These are phyloP conservation scores for Globisporangium camurandrum DNA, from an alignment of 352 stramenopile genomes.

Conservation along the genomic window DNA sequence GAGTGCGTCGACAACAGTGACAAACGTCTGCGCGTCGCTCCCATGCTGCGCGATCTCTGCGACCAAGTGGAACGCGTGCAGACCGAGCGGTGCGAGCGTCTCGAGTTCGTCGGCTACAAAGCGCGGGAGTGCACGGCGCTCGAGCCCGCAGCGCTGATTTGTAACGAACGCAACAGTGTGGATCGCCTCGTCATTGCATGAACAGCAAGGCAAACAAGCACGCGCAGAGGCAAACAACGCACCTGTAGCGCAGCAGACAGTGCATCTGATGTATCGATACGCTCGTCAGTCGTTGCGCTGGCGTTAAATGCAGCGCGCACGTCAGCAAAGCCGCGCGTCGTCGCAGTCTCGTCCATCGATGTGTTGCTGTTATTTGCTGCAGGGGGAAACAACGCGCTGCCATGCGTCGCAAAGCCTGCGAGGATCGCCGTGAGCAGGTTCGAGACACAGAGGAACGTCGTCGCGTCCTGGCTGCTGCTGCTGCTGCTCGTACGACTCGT, in stretches of 20 bases:
- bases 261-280: no score
- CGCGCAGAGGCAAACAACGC: not conserved
- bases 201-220: not conserved
- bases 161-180: no score
- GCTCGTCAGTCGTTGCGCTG: slow-evolving; percentile 15
- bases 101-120: slow-evolving; percentile 68
- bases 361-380: not conserved
- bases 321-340: slow-evolving; percentile 1
- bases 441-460: slow-evolving; percentile 39
- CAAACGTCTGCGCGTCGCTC: slow-evolving; percentile 42
- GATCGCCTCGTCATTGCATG: no score
- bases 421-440: slow-evolving; percentile 68
- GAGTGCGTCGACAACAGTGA: slow-evolving; percentile 38
- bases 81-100: slow-evolving; percentile 27
- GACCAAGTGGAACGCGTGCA: slow-evolving; percentile 52
- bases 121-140: not conserved
- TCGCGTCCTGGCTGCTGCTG: no score
- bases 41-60: slow-evolving; percentile 30
- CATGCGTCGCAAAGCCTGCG: slow-evolving; percentile 33
- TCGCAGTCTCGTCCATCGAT: not conserved
- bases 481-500: no score
- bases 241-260: slow-evolving; percentile 31
- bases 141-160: no score
- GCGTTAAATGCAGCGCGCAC: slow-evolving; percentile 20
- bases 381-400: slow-evolving; percentile 45